These are phyloP conservation scores for Didymella exigua DNA, from an alignment of 2,329 filamentous ascomycete species.

Conservation along the genomic window DNA sequence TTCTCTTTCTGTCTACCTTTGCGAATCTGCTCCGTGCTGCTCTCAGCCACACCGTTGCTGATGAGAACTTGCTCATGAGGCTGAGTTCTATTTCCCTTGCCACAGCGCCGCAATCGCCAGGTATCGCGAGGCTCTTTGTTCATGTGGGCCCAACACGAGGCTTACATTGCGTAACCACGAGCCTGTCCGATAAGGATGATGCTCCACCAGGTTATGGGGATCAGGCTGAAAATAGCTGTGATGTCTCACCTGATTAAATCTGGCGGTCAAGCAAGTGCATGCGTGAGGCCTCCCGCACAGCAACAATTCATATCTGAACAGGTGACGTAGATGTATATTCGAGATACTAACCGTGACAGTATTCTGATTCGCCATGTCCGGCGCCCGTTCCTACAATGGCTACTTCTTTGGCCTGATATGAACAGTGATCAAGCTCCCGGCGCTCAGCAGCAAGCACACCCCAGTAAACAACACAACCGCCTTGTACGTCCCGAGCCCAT, in stretches of 20 bases:
- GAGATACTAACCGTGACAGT: background rate
- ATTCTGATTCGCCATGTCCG: background rate
- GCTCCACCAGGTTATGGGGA: background rate
- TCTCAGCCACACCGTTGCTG: background rate
- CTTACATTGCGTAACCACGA: background rate
- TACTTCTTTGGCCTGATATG: slow-evolving; percentile 5
- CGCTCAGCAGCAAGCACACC: slow-evolving; percentile 19
- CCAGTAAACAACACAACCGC: slow-evolving; percentile 24
- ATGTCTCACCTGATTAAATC: background rate
- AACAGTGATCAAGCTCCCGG: slow-evolving; percentile 14
- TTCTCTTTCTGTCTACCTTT: background rate
- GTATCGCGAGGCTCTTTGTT: background rate
- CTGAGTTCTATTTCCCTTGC: background rate
- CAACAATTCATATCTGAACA: background rate
- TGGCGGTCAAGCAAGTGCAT: background rate
- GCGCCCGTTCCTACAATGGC: background rate
- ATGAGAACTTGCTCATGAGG: background rate
- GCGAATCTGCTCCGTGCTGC: background rate
- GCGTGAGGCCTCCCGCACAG: background rate
- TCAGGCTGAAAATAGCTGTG: background rate
- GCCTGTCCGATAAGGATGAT: background rate
- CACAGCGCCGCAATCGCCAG: background rate
- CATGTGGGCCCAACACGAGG: slow-evolving; percentile 4
- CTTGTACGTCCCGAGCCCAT: slow-evolving; percentile 22
- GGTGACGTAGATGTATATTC: background rate